Conservation (phyloP, 306 rosid species). For the Vicia villosa region DNA sequence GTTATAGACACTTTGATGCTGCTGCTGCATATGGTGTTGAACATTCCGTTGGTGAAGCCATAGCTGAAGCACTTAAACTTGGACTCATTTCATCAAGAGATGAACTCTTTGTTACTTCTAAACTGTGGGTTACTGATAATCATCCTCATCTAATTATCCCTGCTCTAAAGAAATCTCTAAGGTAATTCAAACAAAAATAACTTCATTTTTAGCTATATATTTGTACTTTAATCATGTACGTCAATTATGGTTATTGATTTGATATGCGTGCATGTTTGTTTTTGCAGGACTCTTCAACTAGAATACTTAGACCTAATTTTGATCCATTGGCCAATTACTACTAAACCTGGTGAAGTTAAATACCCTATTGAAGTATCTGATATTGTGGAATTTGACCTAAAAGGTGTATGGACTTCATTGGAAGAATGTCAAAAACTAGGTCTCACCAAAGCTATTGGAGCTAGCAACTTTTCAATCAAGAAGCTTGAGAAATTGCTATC, state of each 20-base stretch:
- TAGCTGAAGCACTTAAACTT: constrained; percentile 44
- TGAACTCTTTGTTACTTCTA: constrained; percentile 49
- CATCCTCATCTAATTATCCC: constrained; percentile 46
- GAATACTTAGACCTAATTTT: constrained; percentile 45
- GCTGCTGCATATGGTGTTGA: constrained; percentile 57
- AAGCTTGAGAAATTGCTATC: constrained; percentile 66
- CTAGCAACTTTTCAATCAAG: constrained; percentile 73
- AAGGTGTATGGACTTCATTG: constrained; percentile 76
- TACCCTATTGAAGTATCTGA: constrained; percentile 51
- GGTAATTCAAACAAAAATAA: neutral
- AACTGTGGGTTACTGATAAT: constrained; percentile 54
- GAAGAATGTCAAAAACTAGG: constrained; percentile 74
- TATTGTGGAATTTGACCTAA: constrained; percentile 52
- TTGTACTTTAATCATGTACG: too few relatives aligned
- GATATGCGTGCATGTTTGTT: neutral
- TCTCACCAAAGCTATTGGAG: constrained; percentile 85
- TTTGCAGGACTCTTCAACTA: constrained; percentile 46
- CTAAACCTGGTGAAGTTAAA: constrained; percentile 47
- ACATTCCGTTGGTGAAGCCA: constrained; percentile 44
- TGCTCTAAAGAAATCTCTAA: constrained; percentile 43
- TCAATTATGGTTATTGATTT: too few relatives aligned
- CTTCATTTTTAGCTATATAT: too few relatives aligned
- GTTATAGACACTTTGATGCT: constrained; percentile 58
- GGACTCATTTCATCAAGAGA: constrained; percentile 44
- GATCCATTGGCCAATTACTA: constrained; percentile 50